Base-by-base conservation (phyloP, 2,329 filamentous ascomycete species). In the Phaeosphaeriaceae sp. region DNA sequence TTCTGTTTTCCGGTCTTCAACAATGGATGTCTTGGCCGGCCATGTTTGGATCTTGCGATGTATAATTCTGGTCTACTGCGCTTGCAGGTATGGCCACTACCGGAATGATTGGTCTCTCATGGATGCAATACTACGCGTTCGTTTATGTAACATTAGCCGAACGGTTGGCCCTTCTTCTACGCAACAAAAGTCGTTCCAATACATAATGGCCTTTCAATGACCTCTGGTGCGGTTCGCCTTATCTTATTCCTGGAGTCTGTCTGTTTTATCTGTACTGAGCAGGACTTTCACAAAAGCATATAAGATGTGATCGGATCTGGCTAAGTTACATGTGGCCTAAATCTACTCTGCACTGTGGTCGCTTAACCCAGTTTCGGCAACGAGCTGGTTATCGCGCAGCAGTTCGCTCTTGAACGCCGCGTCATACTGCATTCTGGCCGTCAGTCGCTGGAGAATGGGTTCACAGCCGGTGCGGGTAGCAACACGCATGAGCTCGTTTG, bases 11-110 rank as follows among this genome's bases (percentile, higher is more conserved):
- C 42, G 31, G 41, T 49, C 46, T 44, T 9, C 46, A 19, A 44
- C 36, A 44, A 49, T 33, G 36, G 50, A 44, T 52, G 27, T 21
- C 31, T 44, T 20, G n/a, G 22, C 40, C 10, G 22, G 5, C 31
- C n/a, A 45, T 45, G 50, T 31, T 52, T 45, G 50, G 50, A 45
- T 45, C 40, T 52, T 42, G 53, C 48, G 31, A 19, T 51, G 27
- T 51, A 51, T 51, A 36, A 56, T 36, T 50, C 19, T 46, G 20
- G 19, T 36, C 25, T 42, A 10, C 22, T 40, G 42, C 27, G 48
- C 7, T 36, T 48, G 47, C 44, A 47, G 19, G 15, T 4, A 47
- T 47, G 44, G 44, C 44, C 47, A 20, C 25, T 36, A 40, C 25
- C 42, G 10, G 22, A 15, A 25, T 42, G 15, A 36, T 41, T 48